Evolutionary conservation across 225 moss, liverwort and hornwort genomes (phyloP).

Genomic region (Sphagnum contortum): DNA sequence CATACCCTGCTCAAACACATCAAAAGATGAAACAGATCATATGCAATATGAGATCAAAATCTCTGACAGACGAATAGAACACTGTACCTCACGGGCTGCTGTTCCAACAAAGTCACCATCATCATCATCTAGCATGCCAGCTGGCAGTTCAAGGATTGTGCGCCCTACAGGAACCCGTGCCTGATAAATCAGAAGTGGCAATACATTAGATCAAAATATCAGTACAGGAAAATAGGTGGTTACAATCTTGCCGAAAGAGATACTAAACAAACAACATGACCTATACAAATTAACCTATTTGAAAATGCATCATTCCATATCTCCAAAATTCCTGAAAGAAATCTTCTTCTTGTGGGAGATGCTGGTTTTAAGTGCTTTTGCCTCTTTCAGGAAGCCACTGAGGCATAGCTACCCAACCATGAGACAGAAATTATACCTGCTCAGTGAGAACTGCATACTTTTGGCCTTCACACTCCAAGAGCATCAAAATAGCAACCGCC

Average conservation of each 20-base stretch:
- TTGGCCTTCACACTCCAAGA: slow-evolving; percentile 70
- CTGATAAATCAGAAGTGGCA: slow-evolving; percentile 11
- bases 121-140: slow-evolving; percentile 89
- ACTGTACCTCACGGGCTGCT: slow-evolving; percentile 74
- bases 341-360: no score
- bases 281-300: no score
- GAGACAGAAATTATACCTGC: slow-evolving; percentile 32
- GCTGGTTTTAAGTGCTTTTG: no score
- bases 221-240: no score
- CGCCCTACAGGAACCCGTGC: slow-evolving; percentile 89
- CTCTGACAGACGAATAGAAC: background rate
- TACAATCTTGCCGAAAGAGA: no score
- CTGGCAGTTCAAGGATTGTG: slow-evolving; percentile 80
- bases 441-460: slow-evolving; percentile 87
- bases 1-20: background rate
- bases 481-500: slow-evolving; percentile 77
- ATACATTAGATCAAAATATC: slow-evolving; percentile 1
- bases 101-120: slow-evolving; percentile 84
- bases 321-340: no score
- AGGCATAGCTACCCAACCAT: background rate
- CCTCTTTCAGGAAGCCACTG: no score
- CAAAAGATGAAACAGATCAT: background rate
- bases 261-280: no score
- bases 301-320: no score
- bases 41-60: no score